phyloP scores from a whole-genome alignment of 768 basidiomycete genomes.

The Kockovaella imperatae region DNA sequence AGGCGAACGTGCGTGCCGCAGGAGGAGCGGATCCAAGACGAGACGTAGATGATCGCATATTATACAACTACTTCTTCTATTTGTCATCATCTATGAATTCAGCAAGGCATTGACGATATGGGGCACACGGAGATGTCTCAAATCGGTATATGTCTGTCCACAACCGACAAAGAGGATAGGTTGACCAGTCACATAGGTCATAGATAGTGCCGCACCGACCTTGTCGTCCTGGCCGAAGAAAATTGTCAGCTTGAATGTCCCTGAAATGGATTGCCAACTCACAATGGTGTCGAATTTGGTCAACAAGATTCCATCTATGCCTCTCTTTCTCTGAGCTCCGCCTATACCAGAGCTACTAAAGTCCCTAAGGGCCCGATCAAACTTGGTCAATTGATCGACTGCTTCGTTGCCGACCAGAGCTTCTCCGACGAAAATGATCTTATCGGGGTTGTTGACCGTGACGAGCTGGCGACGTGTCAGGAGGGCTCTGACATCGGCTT shows the following conservation, averaged over 20 bases:
- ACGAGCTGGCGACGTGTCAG: conserved; percentile 57
- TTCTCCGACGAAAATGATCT: conserved; percentile 96
- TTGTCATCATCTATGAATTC: conserved; percentile 48
- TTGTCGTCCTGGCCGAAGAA: conserved; percentile 52
- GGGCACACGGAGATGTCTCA: conserved; percentile 77
- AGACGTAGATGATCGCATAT: too few relatives aligned
- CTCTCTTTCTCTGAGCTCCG: conserved; percentile 50
- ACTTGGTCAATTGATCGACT: conserved; percentile 93
- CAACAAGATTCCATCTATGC: conserved; percentile 95
- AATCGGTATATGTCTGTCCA: conserved; percentile 97
- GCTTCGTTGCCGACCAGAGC: conserved; percentile 98
- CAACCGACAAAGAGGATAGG: conserved; percentile 98
- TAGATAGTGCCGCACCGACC: conserved; percentile 93
- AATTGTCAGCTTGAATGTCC: not conserved
- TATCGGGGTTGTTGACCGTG: conserved; percentile 87
- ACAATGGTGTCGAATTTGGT: conserved; percentile 99
- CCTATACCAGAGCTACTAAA: conserved; percentile 72
- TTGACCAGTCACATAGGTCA: conserved; percentile 98
- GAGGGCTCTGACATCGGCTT: conserved; percentile 1
- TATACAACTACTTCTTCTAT: not conserved
- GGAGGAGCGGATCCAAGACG: too few relatives aligned
- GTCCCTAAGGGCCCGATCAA: conserved; percentile 85
- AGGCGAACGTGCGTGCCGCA: too few relatives aligned
- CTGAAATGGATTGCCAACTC: conserved; percentile 20
- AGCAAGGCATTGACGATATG: conserved; percentile 93